Evolutionary conservation across 805 yeast genomes (phyloP).

Genomic region (Ascoidea rubescens): DNA sequence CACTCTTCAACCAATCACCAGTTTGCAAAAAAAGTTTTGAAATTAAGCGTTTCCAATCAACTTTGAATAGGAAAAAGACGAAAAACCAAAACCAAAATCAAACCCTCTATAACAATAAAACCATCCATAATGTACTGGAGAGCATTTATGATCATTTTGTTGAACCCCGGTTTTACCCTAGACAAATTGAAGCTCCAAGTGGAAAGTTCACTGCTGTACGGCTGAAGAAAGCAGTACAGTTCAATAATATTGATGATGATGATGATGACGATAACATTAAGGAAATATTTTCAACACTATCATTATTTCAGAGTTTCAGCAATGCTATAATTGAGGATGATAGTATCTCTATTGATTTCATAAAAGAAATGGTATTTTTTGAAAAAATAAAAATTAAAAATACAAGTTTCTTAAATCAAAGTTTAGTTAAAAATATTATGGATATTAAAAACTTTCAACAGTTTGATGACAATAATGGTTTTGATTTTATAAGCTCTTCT

Average conservation of each 20-base stretch:
- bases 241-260: no score
- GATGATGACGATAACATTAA: neutral
- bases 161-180: neutral
- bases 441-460: no score
- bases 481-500: no score
- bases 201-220: neutral
- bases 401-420: no score
- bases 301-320: neutral
- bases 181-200: neutral
- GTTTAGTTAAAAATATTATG: no score
- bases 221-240: neutral
- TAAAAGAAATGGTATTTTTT: no score
- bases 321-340: neutral
- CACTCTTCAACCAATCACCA: no score
- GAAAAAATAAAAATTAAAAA: no score
- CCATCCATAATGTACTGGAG: neutral
- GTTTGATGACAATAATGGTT: no score
- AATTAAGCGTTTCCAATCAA: neutral
- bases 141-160: neutral
- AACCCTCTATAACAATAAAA: neutral
- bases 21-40: neutral
- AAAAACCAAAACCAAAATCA: neutral
- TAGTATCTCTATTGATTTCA: no score
- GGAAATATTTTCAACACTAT: neutral
- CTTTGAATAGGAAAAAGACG: neutral